Conservation (phyloP, 2,329 filamentous ascomycete species). For the Trichoderma brevicompactum region DNA sequence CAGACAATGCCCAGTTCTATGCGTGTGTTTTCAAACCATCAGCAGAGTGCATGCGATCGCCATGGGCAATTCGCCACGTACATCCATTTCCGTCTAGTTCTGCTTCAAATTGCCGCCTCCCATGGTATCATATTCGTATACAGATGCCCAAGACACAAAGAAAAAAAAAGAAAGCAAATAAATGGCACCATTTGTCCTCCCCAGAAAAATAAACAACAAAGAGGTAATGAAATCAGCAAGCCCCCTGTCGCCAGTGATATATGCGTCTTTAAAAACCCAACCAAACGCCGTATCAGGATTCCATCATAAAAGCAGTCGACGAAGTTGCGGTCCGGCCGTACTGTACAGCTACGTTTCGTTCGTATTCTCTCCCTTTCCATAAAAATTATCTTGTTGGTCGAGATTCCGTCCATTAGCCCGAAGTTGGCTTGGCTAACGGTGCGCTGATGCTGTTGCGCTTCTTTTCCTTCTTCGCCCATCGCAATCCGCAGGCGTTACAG, state of each 20-base stretch:
- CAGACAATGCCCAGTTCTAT: neutral
- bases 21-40: conserved; percentile 2
- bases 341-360: neutral
- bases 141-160: conserved; percentile 10
- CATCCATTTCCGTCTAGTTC: conserved; percentile 22
- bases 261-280: conserved; percentile 25
- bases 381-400: neutral
- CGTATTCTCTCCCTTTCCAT: neutral
- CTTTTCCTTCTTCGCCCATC: conserved; percentile 82
- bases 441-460: conserved; percentile 51
- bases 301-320: conserved; percentile 11
- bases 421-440: neutral
- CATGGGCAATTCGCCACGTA: neutral
- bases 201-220: neutral
- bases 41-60: neutral
- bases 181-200: neutral
- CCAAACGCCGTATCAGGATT: conserved; percentile 22
- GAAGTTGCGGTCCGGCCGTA: conserved; percentile 9
- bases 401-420: neutral
- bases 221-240: neutral
- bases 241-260: conserved; percentile 23
- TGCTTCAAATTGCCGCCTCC: conserved; percentile 16
- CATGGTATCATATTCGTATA: conserved; percentile 29
- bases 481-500: conserved; percentile 88
- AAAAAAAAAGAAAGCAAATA: neutral